Conservation (phyloP, 2,329 filamentous ascomycete species). For the Sporothrix humicola region DNA sequence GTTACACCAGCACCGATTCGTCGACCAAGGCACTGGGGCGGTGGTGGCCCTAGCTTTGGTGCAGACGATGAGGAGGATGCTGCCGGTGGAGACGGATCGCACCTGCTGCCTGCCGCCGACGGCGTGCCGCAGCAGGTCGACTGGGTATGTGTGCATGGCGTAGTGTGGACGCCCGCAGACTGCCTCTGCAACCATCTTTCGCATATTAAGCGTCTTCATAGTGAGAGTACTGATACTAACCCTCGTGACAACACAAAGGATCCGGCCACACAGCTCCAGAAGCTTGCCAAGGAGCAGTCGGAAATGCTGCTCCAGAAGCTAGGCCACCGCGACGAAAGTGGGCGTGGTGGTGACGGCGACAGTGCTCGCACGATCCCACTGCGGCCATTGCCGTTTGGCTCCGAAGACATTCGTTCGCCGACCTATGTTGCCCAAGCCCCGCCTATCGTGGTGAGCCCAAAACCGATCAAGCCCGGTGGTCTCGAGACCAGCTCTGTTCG, state of each 20-base stretch:
- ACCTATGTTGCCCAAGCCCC: constrained; percentile 52
- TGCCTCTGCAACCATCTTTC: constrained; percentile 57
- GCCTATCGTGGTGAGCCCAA: constrained; percentile 47
- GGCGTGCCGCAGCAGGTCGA: constrained; percentile 87
- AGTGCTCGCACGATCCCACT: constrained; percentile 49
- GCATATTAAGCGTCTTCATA: neutral
- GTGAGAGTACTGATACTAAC: constrained; percentile 51
- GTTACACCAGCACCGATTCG: constrained; percentile 86
- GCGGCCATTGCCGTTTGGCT: constrained; percentile 59
- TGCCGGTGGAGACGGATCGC: constrained; percentile 41
- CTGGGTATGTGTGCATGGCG: constrained; percentile 83
- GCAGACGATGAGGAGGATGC: constrained; percentile 59
- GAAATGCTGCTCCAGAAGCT: constrained; percentile 64
- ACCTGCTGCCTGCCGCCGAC: constrained; percentile 73
- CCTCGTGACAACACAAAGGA: constrained; percentile 63
- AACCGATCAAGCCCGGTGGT: constrained; percentile 44
- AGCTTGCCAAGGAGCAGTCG: constrained; percentile 70
- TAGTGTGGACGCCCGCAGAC: constrained; percentile 55
- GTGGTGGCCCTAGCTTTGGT: constrained; percentile 48
- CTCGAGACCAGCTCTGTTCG: constrained; percentile 41
- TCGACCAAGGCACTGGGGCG: constrained; percentile 70
- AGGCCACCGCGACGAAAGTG: constrained; percentile 40
- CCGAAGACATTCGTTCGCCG: constrained; percentile 53
- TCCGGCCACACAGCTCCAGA: constrained; percentile 71
- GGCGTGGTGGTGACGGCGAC: constrained; percentile 34